Percentiles rank a stretch among this genome's conserved stretches.
phyloP scores from a whole-genome alignment of 2,329 filamentous ascomycete species.

The Raffaelea ambrosiae region DNA sequence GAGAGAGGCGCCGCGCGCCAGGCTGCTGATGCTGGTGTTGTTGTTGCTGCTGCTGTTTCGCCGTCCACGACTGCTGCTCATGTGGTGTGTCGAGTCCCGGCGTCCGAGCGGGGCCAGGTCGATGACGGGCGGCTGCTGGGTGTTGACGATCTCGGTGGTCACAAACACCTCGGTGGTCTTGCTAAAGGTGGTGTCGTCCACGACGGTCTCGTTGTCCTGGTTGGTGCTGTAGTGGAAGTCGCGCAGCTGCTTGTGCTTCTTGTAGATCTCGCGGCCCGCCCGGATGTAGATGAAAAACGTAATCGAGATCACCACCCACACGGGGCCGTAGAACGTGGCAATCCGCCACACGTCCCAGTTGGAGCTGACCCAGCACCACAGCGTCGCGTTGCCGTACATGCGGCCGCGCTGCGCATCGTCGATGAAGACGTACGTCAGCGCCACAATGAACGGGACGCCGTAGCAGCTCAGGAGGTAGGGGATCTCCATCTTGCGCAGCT shows the following conservation, averaged over 20 bases:
- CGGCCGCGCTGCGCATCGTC: constrained; percentile 34
- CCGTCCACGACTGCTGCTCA: neutral
- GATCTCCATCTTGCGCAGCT: constrained; percentile 59
- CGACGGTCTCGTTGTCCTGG: constrained; percentile 27
- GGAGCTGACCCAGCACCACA: constrained; percentile 73
- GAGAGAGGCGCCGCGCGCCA: neutral
- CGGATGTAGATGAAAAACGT: constrained; percentile 59
- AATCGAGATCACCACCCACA: constrained; percentile 55
- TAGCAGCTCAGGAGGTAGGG: constrained; percentile 65
- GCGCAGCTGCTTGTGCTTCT: constrained; percentile 54
- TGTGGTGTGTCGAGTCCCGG: neutral
- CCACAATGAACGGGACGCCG: constrained; percentile 61
- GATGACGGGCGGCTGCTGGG: constrained; percentile 15
- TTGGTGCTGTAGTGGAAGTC: constrained; percentile 47
- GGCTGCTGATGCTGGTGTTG: neutral
- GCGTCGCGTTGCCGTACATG: constrained; percentile 64
- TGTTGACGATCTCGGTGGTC: constrained; percentile 38
- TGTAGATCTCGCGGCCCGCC: constrained; percentile 59
- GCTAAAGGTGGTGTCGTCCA: constrained; percentile 35
- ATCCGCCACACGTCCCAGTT: constrained; percentile 66
- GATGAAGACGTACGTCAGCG: constrained; percentile 60
- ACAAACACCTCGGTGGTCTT: constrained; percentile 60
- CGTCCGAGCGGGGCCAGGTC: constrained; percentile 24
- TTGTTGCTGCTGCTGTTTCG: too few species aligned
- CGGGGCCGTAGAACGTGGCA: constrained; percentile 63